Evolutionary conservation across 495 filamentous ascomycete species (phyloP), one percentile per base, ranked within the genome.

Genomic region (Neurospora sp.): DNA sequence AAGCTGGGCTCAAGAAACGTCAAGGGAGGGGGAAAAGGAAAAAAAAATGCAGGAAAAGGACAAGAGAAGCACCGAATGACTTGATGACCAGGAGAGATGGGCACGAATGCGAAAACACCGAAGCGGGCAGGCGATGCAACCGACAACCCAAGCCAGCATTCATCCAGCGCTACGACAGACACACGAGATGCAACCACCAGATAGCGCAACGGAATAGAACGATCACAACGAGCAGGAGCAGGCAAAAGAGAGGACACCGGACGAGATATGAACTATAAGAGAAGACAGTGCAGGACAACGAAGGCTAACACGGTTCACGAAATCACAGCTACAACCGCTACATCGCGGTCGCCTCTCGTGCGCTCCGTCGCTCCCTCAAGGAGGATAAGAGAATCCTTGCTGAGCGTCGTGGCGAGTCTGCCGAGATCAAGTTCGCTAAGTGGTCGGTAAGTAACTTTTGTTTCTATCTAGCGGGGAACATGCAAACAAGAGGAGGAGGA

Each of bases 391-490:
- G 96, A 82, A 81, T 97, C 71, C 82, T 83, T 75, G 94, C 96
- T 61, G 96, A 98, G 89, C 90, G 92, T 78, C 90, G 96, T 83
- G 94, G 93, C 73, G 89, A 92, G 83, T 8, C 53, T 61, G 91
- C 90, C 87, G 94, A 98, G 45, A 84, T 99, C 73, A 90, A 90
- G 85, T 97, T 97, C 78, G 90, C 95, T 72, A 97, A 96, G 88
- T 99, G 96, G 96, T 87, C 93, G 89, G 96, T 99, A 80, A 89
- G 92, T 90, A 74, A 39, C 0, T 18, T 16, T 27, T 27, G 27
- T 27, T 27, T 27, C 27, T 27, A 27, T 27, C 27, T 27, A 27
- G 27, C 27, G 27, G 27, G 27, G 27, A 27, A 27, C 27, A 27
- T 27, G 27, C 27, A 27, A 27, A 27, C 27, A 27, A 10, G 71